A percentile compares a stretch with the other conserved stretches of the same genome.
These are phyloP conservation scores for Pichia cephalocereana DNA, from an alignment of 805 yeast species.

Conservation along the genomic window DNA sequence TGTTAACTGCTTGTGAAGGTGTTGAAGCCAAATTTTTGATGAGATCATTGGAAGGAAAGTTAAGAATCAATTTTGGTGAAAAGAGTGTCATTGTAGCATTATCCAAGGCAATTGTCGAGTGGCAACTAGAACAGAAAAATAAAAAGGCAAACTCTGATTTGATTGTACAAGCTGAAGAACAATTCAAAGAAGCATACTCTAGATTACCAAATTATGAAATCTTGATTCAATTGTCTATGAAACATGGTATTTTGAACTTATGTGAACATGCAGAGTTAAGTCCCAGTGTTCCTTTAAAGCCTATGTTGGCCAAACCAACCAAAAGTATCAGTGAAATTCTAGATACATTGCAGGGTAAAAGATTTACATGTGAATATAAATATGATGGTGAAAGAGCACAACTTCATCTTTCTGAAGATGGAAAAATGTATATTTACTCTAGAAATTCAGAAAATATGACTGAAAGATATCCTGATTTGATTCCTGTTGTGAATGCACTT, in stretches of 20 bases:
- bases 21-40: constrained; percentile 86
- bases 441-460: constrained; percentile 97
- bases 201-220: constrained; percentile 87
- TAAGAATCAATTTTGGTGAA: constrained; percentile 90
- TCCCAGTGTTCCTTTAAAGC: constrained; percentile 93
- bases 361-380: constrained; percentile 92
- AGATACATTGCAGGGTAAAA: constrained; percentile 76
- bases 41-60: constrained; percentile 84
- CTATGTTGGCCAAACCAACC: constrained; percentile 98
- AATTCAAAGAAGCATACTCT: constrained; percentile 76
- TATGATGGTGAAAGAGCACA: constrained; percentile 99
- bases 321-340: constrained; percentile 87
- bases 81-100: constrained; percentile 79
- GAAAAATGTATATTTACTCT: constrained; percentile 70
- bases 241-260: constrained; percentile 59
- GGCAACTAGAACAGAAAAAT: constrained; percentile 36
- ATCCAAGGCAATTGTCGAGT: constrained; percentile 69
- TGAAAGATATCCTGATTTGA: constrained; percentile 85
- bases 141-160: constrained; percentile 30
- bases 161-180: constrained; percentile 61
- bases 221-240: constrained; percentile 55
- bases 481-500: constrained; percentile 51
- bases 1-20: constrained; percentile 80
- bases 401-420: constrained; percentile 63
- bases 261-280: constrained; percentile 61